Evolutionary conservation across 2,329 filamentous ascomycete genomes (phyloP).

Genomic region (Coniochaeta sp.): DNA sequence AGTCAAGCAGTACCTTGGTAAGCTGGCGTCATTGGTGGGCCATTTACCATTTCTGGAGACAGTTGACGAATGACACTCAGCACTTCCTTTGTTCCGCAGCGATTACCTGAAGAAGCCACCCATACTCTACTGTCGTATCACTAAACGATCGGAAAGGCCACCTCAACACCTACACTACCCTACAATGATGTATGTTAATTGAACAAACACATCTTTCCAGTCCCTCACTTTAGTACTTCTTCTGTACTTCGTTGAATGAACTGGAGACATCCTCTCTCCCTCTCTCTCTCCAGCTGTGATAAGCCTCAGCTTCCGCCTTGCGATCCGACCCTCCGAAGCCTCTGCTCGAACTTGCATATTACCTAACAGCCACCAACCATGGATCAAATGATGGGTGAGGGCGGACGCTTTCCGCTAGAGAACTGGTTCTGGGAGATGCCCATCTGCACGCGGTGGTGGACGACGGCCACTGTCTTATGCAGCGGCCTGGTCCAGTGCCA

Average conservation of each 20-base stretch:
- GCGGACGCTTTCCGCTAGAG: conserved; percentile 67
- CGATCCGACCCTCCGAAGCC: background rate
- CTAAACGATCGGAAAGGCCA: conserved; percentile 5
- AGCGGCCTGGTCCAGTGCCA: conserved; percentile 90
- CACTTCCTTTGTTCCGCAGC: background rate
- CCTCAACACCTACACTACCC: conserved; percentile 2
- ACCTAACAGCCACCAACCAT: conserved; percentile 22
- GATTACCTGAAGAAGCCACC: background rate
- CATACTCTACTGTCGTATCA: background rate
- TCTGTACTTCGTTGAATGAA: background rate
- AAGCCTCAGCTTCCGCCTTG: background rate
- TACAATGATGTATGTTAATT: background rate
- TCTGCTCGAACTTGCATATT: background rate
- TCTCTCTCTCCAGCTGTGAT: background rate
- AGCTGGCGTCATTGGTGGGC: background rate
- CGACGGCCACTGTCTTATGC: conserved; percentile 79
- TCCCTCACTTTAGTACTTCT: background rate
- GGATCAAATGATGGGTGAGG: conserved; percentile 52
- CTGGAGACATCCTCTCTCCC: background rate
- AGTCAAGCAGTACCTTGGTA: no score
- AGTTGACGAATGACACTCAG: no score
- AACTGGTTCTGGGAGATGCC: conserved; percentile 99
- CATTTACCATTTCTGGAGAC: background rate
- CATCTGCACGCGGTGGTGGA: conserved; percentile 94
- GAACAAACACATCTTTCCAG: background rate